These are phyloP conservation scores for Selaginella moellendorffii DNA, from an alignment of 75 land plant species.

Conservation along the genomic window DNA sequence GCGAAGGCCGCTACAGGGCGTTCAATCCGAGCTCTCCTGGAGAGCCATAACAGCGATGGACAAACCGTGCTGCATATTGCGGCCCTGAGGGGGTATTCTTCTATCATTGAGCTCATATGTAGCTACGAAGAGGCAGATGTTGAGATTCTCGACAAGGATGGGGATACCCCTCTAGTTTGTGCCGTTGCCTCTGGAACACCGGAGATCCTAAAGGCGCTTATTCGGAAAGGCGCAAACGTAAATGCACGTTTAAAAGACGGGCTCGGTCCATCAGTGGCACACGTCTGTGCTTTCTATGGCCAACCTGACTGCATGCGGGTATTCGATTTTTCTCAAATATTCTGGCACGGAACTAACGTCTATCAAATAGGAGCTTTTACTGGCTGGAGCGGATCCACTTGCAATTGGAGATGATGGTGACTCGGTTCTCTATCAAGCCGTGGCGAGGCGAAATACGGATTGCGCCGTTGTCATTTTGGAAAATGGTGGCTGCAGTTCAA, in stretches of 20 bases:
- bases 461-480: slow-evolving; percentile 81
- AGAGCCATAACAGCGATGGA: slow-evolving; percentile 69
- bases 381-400: slow-evolving; percentile 87
- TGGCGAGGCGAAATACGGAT: slow-evolving; percentile 58
- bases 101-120: slow-evolving; percentile 57
- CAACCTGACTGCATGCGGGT: slow-evolving; percentile 97
- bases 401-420: slow-evolving; percentile 84
- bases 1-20: slow-evolving; percentile 39
- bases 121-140: slow-evolving; percentile 58
- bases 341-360: background rate
- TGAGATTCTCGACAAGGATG: slow-evolving; percentile 78
- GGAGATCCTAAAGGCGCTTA: slow-evolving; percentile 57
- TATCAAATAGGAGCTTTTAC: slow-evolving; percentile 45
- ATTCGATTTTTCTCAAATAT: slow-evolving; percentile 9
- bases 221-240: slow-evolving; percentile 53
- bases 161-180: slow-evolving; percentile 85
- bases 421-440: slow-evolving; percentile 74
- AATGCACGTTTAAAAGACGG: slow-evolving; percentile 61
- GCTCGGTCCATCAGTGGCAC: slow-evolving; percentile 75
- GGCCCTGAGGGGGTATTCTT: slow-evolving; percentile 60
- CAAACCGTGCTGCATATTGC: slow-evolving; percentile 90
- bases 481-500: slow-evolving; percentile 81
- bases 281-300: slow-evolving; percentile 90
- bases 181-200: slow-evolving; percentile 81
- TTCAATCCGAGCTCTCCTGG: slow-evolving; percentile 38